Base-by-base conservation (phyloP, 805 yeast genomes). In the Nakazawaea sp. region DNA sequence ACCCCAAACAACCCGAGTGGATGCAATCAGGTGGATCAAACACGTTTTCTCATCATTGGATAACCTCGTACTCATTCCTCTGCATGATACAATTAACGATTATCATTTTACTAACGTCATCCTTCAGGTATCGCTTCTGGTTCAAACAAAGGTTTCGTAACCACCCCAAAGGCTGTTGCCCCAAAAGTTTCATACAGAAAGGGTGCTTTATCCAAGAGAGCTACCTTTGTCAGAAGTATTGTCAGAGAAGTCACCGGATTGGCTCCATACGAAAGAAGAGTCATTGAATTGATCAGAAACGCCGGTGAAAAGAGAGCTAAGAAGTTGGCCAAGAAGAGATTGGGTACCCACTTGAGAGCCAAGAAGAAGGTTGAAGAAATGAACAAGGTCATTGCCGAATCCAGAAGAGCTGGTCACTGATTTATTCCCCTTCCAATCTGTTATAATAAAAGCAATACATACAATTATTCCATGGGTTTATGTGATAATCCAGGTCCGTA, bases 221-320 rank as follows among this genome's bases (percentile, higher is more conserved):
- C 97, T 59, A 75, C 75, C 45, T 94, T 92, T 64, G 99, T 94
- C 64, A 84, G 98, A 72, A 77, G 81, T 62, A 74, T 92, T 50
- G 95, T 92, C 69, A 81, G 81, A 68, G 99, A 92, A 77, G 97
- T 92, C 59, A 75, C 95, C 57, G 98, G 98, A 69, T 80, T 92
- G 66, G 96, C 99, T 54, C 98, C 99, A 74, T 92, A 92, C 73
- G 99, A 92, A 79, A 89, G 96, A 81, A 89, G 99, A 78, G 81
- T 92, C 68, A 84, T 94, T 64, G 99, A 92, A 78, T 81, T 92
- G 75, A 80, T 92, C 83, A 92, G 98, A 82, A 92, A 94, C 78
- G 89, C 96, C 68, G 96, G 96, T 81, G 99, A 92, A 78, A 92
- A 92, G 95, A 92, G 97, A 80, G 98, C 99, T 58, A 86, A 92